Evolutionary conservation across 352 stramenopile genomes (phyloP).

Genomic region (Saprolegnia diclina): DNA sequence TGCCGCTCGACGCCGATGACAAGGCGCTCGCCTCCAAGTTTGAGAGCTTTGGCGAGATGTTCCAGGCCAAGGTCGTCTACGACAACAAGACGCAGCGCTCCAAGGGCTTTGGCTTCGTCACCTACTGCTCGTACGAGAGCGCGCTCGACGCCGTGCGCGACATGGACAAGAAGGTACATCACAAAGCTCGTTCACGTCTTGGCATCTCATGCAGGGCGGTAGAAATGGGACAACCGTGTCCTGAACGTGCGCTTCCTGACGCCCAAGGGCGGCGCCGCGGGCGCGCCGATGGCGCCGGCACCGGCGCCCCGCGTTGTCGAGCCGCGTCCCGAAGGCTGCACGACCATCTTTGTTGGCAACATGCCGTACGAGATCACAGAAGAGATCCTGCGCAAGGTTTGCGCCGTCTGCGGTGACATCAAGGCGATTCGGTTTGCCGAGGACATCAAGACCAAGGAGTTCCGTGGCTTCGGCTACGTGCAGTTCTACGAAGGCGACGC

Average conservation of each 20-base stretch:
- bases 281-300: conserved; percentile 1
- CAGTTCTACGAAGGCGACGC: conserved; percentile 89
- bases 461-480: conserved; percentile 84
- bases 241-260: conserved; percentile 82
- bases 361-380: conserved; percentile 92
- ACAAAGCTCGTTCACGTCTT: neutral
- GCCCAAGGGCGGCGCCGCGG: conserved; percentile 41
- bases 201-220: conserved; percentile 4
- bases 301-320: conserved; percentile 50
- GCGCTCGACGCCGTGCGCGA: conserved; percentile 70
- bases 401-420: conserved; percentile 67
- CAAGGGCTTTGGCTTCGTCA: conserved; percentile 77
- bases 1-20: conserved; percentile 59
- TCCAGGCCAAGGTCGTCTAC: conserved; percentile 79
- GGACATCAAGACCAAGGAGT: conserved; percentile 81
- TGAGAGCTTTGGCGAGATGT: conserved; percentile 70
- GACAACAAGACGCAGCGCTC: conserved; percentile 63
- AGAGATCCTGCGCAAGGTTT: conserved; percentile 79
- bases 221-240: conserved; percentile 78
- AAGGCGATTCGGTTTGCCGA: conserved; percentile 78
- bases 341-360: conserved; percentile 94
- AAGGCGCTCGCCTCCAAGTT: conserved; percentile 68
- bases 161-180: conserved; percentile 55
- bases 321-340: conserved; percentile 76
- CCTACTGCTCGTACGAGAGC: conserved; percentile 71